Conservation (phyloP, 2,329 filamentous ascomycete genomes). For the Neonectria ditissima region DNA sequence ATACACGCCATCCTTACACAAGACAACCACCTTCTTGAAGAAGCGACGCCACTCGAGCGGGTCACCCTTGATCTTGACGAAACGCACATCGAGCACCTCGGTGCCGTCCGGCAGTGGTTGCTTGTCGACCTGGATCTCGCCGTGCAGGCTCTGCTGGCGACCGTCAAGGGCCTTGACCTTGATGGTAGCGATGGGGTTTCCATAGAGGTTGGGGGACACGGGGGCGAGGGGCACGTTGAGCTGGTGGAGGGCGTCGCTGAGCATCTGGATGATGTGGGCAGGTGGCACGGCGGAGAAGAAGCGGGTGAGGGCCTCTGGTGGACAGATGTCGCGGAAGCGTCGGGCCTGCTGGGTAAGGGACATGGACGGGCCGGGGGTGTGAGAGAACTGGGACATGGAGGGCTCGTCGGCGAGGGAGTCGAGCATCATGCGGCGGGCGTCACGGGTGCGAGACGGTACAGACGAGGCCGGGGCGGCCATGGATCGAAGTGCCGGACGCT, state of each 20-base stretch:
- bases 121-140: constrained; percentile 79
- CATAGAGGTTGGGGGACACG: constrained; percentile 58
- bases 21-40: constrained; percentile 93
- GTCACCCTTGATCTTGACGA: constrained; percentile 95
- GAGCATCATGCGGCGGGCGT: constrained; percentile 58
- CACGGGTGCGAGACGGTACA: constrained; percentile 47
- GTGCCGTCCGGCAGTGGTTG: constrained; percentile 66
- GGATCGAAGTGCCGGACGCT: constrained; percentile 74
- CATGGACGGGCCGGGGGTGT: constrained; percentile 80
- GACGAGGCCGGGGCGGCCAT: constrained; percentile 56
- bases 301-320: constrained; percentile 85
- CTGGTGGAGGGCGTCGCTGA: constrained; percentile 84
- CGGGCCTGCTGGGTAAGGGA: constrained; percentile 90
- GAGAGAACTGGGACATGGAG: constrained; percentile 86
- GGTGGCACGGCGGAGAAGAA: constrained; percentile 90
- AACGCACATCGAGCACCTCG: constrained; percentile 85
- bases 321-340: constrained; percentile 90
- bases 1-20: constrained; percentile 88
- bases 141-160: constrained; percentile 77
- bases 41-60: constrained; percentile 96
- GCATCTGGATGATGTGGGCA: constrained; percentile 79
- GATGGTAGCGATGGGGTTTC: constrained; percentile 71
- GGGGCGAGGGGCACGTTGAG: constrained; percentile 82
- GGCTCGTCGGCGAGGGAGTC: constrained; percentile 86
- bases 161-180: constrained; percentile 81